Evolutionary conservation across 176 grass and related monocot genomes (phyloP).

Genomic region (Aegilops umbellulata): DNA sequence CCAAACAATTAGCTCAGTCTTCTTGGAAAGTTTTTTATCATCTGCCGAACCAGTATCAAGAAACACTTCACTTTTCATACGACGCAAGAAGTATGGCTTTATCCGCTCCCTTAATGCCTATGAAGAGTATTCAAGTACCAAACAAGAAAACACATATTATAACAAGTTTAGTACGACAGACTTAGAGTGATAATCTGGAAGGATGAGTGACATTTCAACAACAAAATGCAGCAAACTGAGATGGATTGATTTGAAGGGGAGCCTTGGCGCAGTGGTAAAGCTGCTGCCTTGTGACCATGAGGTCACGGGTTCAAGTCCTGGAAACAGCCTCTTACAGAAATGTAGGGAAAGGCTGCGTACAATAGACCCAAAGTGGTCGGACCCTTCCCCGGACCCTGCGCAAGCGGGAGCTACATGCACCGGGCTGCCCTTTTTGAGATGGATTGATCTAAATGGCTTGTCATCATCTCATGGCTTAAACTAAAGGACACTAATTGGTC

Average conservation of each 20-base stretch:
- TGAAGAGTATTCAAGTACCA: conserved; percentile 10
- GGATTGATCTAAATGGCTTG: background rate
- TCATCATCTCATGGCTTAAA: background rate
- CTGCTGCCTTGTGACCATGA: too few relatives aligned
- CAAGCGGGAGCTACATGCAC: too few relatives aligned
- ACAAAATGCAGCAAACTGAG: background rate
- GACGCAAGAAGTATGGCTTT: conserved; percentile 82
- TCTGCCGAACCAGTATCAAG: conserved; percentile 31
- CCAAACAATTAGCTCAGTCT: conserved; percentile 91
- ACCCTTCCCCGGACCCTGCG: too few relatives aligned
- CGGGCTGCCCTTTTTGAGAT: too few relatives aligned
- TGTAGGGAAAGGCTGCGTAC: too few relatives aligned
- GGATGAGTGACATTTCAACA: background rate
- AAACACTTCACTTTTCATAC: conserved; percentile 86
- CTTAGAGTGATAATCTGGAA: background rate
- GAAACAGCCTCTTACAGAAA: too few relatives aligned
- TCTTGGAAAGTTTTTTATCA: conserved; percentile 56
- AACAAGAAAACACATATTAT: conserved; percentile 23
- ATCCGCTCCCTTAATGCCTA: conserved; percentile 87
- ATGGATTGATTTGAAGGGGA: too few relatives aligned
- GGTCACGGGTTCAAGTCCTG: too few relatives aligned
- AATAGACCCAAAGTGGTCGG: too few relatives aligned
- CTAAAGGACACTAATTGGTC: background rate
- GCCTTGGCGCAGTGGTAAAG: too few relatives aligned
- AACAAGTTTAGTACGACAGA: conserved; percentile 14